Conservation (phyloP, 768 basidiomycete species). For the Paxillus ammoniavirescens region DNA sequence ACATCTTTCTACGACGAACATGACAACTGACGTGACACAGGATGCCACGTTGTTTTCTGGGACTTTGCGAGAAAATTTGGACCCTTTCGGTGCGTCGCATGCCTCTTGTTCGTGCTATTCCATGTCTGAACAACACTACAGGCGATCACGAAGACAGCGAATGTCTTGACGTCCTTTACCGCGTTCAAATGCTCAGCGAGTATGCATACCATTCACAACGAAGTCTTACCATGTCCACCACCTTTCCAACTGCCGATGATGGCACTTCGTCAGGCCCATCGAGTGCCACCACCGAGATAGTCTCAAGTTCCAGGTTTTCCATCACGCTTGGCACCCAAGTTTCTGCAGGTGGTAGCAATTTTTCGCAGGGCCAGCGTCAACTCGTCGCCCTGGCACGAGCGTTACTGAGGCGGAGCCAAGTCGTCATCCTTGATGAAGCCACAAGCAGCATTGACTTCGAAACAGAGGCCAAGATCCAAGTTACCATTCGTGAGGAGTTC, state of each 20-base stretch:
- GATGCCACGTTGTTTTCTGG: slow-evolving; percentile 76
- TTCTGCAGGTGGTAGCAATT: slow-evolving; percentile 80
- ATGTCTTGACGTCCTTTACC: slow-evolving; percentile 69
- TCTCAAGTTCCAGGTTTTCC: slow-evolving; percentile 44
- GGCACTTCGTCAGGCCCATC: slow-evolving; percentile 41
- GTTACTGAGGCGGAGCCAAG: slow-evolving; percentile 61
- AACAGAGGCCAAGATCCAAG: slow-evolving; percentile 84
- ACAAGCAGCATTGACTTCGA: slow-evolving; percentile 81
- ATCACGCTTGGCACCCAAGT: slow-evolving; percentile 74
- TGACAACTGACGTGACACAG: slow-evolving; percentile 10
- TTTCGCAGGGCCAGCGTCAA: slow-evolving; percentile 86
- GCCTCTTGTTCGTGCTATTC: not conserved
- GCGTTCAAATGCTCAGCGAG: slow-evolving; percentile 70
- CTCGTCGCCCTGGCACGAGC: slow-evolving; percentile 80
- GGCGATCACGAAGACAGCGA: slow-evolving; percentile 74
- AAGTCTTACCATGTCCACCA: slow-evolving; percentile 3
- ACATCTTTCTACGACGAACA: not conserved
- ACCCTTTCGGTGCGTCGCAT: slow-evolving; percentile 51
- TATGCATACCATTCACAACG: slow-evolving; percentile 33
- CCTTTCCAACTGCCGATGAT: slow-evolving; percentile 23
- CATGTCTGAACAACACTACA: slow-evolving; percentile 15
- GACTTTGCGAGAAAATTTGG: slow-evolving; percentile 65
- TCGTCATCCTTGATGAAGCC: slow-evolving; percentile 76
- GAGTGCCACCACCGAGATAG: slow-evolving; percentile 43
- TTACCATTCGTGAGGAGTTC: slow-evolving; percentile 82